Evolutionary conservation across 805 yeast genomes (phyloP).

Genomic region (Kurtzmaniella cleridarum): DNA sequence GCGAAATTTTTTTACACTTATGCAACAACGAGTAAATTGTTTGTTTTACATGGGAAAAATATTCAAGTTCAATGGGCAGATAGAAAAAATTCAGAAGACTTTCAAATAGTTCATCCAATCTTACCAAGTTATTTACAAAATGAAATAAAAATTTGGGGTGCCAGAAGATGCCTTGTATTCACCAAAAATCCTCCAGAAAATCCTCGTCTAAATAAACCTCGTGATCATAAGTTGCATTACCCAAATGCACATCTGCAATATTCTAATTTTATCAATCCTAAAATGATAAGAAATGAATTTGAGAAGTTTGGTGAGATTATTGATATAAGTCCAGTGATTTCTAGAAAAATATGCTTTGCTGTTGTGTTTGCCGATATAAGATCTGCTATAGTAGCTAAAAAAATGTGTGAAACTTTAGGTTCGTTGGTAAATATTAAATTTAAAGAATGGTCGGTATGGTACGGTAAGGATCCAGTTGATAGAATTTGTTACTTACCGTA

Average conservation of each 20-base stretch:
- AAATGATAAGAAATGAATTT: conserved; percentile 46
- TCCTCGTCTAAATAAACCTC: conserved; percentile 12
- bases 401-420: conserved; percentile 27
- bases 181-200: conserved; percentile 19
- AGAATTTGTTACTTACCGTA: conserved; percentile 5
- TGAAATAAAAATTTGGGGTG: conserved; percentile 38
- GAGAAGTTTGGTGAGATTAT: conserved; percentile 51
- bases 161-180: conserved; percentile 51
- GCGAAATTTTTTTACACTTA: conserved; percentile 52
- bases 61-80: conserved; percentile 45
- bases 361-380: conserved; percentile 54
- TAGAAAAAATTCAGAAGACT: conserved; percentile 17
- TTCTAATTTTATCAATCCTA: conserved; percentile 39
- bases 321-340: conserved; percentile 62
- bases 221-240: conserved; percentile 19
- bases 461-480: conserved; percentile 64
- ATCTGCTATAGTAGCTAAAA: conserved; percentile 57
- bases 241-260: conserved; percentile 42
- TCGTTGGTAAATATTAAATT: conserved; percentile 41
- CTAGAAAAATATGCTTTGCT: conserved; percentile 57
- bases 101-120: conserved; percentile 14
- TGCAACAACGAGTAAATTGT: conserved; percentile 44
- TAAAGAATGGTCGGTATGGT: conserved; percentile 58
- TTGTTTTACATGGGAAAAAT: conserved; percentile 53
- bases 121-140: conserved; percentile 17